phyloP scores from a whole-genome alignment of 1,284 basidiomycete species.

The Ceratobasidium theobromae region DNA sequence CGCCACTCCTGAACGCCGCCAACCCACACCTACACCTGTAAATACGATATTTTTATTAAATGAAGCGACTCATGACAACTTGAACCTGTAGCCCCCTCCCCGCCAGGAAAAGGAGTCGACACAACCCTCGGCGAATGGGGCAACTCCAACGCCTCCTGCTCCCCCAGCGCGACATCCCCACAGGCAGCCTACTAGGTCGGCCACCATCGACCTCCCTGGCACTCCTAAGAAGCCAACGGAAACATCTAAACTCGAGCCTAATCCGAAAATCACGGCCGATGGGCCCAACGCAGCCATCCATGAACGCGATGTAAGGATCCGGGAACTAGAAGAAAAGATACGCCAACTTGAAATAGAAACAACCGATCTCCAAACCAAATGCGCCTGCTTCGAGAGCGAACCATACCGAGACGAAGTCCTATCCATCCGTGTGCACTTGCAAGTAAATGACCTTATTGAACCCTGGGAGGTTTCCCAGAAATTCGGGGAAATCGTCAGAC shows the following conservation, averaged over 20 bases:
- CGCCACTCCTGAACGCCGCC: too few relatives aligned
- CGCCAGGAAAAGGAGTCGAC: too few relatives aligned
- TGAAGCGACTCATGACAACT: too few relatives aligned
- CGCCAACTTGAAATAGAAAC: not conserved
- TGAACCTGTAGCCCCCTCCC: too few relatives aligned
- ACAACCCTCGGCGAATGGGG: too few relatives aligned
- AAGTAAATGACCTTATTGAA: conserved; percentile 16
- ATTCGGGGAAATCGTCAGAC: conserved; percentile 10
- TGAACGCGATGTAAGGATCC: not conserved
- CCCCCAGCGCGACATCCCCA: too few relatives aligned
- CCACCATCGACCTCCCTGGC: not conserved
- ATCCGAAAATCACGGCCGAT: not conserved
- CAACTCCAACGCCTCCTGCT: too few relatives aligned
- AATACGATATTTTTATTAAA: too few relatives aligned
- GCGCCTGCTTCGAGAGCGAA: not conserved
- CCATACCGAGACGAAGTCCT: conserved; percentile 4
- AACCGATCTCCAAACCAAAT: not conserved
- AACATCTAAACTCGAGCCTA: too few relatives aligned
- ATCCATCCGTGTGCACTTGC: conserved; percentile 26
- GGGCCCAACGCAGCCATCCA: not conserved
- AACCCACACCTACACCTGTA: too few relatives aligned
- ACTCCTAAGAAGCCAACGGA: not conserved
- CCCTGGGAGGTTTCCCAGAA: conserved; percentile 1
- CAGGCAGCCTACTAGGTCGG: not conserved
- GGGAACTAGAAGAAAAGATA: not conserved